A percentile compares a stretch with the other conserved stretches of the same genome.
phyloP scores from a whole-genome alignment of 2,329 filamentous ascomycete genomes.

The Alternaria gaisen region DNA sequence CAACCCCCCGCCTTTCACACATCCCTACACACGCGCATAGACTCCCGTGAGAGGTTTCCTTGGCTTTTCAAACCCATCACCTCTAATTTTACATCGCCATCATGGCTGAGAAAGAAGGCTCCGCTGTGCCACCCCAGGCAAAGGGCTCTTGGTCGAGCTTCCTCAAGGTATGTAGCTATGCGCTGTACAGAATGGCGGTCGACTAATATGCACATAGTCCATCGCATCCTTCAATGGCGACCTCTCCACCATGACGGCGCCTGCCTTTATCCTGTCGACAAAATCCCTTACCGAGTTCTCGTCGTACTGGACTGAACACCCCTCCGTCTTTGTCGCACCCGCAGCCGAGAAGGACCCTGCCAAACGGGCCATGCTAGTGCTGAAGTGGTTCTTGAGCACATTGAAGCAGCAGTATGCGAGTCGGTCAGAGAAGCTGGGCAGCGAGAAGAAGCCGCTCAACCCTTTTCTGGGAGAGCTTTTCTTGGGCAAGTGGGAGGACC shows the following conservation, averaged over 20 bases:
- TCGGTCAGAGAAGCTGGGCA: conserved; percentile 80
- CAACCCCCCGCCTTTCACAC: conserved; percentile 12
- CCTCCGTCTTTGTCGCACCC: conserved; percentile 78
- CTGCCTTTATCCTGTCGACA: conserved; percentile 64
- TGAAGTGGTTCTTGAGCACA: conserved; percentile 95
- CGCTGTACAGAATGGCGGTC: background rate
- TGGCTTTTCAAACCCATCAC: background rate
- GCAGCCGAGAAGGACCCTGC: conserved; percentile 79
- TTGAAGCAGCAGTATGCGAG: conserved; percentile 85
- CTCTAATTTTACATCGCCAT: background rate
- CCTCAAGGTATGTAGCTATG: conserved; percentile 53
- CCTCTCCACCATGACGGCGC: conserved; percentile 64
- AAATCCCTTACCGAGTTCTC: conserved; percentile 66
- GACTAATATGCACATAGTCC: conserved; percentile 48
- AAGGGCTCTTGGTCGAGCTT: conserved; percentile 61
- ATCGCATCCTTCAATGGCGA: conserved; percentile 66
- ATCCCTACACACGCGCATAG: conserved; percentile 10
- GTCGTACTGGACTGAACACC: conserved; percentile 66
- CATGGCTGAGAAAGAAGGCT: conserved; percentile 52
- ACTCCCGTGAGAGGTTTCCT: background rate
- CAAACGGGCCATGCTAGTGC: conserved; percentile 84
- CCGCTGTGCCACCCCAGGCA: conserved; percentile 56
- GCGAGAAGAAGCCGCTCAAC: conserved; percentile 97
- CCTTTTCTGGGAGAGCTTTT: conserved; percentile 96
- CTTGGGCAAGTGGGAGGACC: conserved; percentile 87